Base-by-base conservation (phyloP, 768 basidiomycete species). In the Boletellus ananiceps region DNA sequence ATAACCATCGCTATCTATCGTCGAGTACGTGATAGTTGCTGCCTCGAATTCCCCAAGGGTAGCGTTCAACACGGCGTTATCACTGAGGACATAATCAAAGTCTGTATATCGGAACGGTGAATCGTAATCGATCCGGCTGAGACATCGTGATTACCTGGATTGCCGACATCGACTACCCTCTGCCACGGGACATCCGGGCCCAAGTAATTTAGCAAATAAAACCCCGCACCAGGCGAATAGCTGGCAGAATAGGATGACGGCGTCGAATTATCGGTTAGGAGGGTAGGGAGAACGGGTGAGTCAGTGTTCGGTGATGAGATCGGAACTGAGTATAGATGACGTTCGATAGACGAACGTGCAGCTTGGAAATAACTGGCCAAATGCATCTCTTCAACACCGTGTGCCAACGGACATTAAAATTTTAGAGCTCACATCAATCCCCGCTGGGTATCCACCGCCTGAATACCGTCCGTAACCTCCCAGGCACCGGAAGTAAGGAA, bases 181-280 rank as follows among this genome's bases (percentile, higher is more conserved):
- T 96, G 93, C 85, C 86, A 92, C 0, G 96, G 96, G 12, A 88
- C 77, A 19, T 76, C 76, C 3, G 93, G 94, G 1, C 94, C 95
- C 25, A 73, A 64, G 62, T 96, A 95, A 55, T 70, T 74, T 21
- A 95, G 71, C 12, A 91, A 68, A 66, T 94, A 96, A 67, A 86
- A 96, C 2, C 86, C 88, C 2, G 83, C 90, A 27, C 80, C 68
- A 1, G 96, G 92, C 1, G 93, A 96, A 72, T 98, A 96, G 50
- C 69, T 74, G 8, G 83, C 77, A 1, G 73, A 67, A 61, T 87
- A 87, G 58, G 75, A 86, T 2, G 83, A 79, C 0, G 78, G 72
- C 42, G 72, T 59, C 1, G 69, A 61, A 40, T 64, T 50, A 54
- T 84, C 82, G 13, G 83, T 83, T 58, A 86, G 63, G 13, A 78